A percentile compares a stretch with the other conserved stretches of the same genome.
Evolutionary conservation across 805 yeast genomes (phyloP).

Genomic region (Saturnispora hagleri): DNA sequence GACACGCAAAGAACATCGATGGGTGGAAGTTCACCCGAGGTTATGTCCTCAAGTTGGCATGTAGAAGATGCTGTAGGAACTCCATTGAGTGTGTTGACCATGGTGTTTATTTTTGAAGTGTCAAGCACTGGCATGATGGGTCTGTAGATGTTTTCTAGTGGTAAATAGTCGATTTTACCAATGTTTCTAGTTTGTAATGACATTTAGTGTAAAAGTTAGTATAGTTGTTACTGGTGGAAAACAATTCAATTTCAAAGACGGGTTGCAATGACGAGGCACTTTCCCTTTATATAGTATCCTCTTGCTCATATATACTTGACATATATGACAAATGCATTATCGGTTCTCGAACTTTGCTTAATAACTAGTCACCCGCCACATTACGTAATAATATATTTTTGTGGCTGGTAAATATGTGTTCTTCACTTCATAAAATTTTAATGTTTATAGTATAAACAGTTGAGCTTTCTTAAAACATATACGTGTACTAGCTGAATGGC

Average conservation of each 20-base stretch:
- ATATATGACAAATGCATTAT: not conserved
- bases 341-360: not conserved
- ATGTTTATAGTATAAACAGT: not conserved
- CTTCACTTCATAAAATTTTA: not conserved
- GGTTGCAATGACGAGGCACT: no score
- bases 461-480: not conserved
- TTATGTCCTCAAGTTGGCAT: slow-evolving; percentile 37
- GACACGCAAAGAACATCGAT: slow-evolving; percentile 66
- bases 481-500: slow-evolving; percentile 8
- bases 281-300: not conserved
- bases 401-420: not conserved
- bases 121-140: slow-evolving; percentile 86
- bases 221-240: not conserved
- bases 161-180: slow-evolving; percentile 46
- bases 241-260: no score
- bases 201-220: slow-evolving; percentile 29
- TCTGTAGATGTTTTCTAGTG: slow-evolving; percentile 57
- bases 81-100: slow-evolving; percentile 65
- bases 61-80: slow-evolving; percentile 56
- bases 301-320: not conserved
- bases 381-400: not conserved
- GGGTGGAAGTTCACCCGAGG: slow-evolving; percentile 68
- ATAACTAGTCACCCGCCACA: not conserved
- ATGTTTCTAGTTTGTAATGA: slow-evolving; percentile 60
- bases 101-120: slow-evolving; percentile 61